phyloP scores from a whole-genome alignment of 805 yeast genomes.

The Ogataea trehalophila region DNA sequence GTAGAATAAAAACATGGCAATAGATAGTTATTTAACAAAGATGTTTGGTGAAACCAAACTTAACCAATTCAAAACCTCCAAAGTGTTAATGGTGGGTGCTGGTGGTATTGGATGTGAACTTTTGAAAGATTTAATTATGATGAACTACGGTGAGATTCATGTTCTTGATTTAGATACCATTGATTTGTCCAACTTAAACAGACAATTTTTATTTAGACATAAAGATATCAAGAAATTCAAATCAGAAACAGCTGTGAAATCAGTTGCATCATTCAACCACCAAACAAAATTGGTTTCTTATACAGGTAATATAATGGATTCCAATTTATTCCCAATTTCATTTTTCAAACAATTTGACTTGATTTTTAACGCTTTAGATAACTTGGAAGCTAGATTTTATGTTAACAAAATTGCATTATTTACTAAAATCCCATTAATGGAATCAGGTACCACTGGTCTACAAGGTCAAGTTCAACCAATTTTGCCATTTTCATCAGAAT shows the following conservation, averaged over 20 bases:
- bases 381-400: conserved; percentile 84
- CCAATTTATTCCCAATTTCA: conserved; percentile 56
- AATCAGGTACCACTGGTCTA: conserved; percentile 93
- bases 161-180: conserved; percentile 95
- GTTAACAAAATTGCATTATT: conserved; percentile 82
- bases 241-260: conserved; percentile 76
- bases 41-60: conserved; percentile 39
- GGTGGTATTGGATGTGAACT: conserved; percentile 97
- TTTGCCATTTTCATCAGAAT: conserved; percentile 74
- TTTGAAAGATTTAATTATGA: conserved; percentile 69
- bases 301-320: conserved; percentile 85
- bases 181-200: conserved; percentile 83
- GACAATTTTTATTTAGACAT: conserved; percentile 88
- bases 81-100: conserved; percentile 84
- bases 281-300: conserved; percentile 65
- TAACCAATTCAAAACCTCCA: conserved; percentile 33
- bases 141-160: conserved; percentile 84
- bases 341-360: conserved; percentile 78
- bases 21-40: conserved; percentile 32
- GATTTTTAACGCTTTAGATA: conserved; percentile 90
- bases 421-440: conserved; percentile 72
- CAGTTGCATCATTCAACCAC: conserved; percentile 71
- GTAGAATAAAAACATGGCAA: conserved; percentile 2
- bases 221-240: conserved; percentile 89
- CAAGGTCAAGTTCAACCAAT: conserved; percentile 95